Percentiles rank a stretch among this genome's conserved stretches.
phyloP scores from a whole-genome alignment of 192 early-diverging fungal genomes.

The Coemansia sp. region DNA sequence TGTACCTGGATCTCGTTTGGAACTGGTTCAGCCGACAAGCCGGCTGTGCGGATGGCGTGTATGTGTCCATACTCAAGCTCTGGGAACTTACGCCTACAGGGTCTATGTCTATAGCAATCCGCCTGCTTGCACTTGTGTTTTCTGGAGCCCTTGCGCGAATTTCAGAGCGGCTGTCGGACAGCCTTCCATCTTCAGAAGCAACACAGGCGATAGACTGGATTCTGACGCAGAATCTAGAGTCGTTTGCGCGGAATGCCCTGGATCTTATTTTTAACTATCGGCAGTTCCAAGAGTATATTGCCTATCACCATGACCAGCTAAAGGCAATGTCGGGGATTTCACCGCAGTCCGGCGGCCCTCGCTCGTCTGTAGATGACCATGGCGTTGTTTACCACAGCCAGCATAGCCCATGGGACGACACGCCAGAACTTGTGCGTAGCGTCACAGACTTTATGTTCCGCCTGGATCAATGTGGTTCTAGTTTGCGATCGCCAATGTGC shows the following conservation, averaged over 20 bases:
- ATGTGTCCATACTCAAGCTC: conserved; percentile 19
- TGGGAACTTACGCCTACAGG: conserved; percentile 43
- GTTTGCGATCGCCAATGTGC: conserved; percentile 21
- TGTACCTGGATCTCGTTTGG: conserved; percentile 14
- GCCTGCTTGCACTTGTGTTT: conserved; percentile 19
- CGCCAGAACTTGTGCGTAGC: conserved; percentile 19
- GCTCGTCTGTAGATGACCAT: conserved; percentile 11
- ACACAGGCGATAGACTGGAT: conserved; percentile 6
- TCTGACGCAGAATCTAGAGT: conserved; percentile 20
- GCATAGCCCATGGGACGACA: conserved; percentile 50
- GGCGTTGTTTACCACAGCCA: conserved; percentile 36
- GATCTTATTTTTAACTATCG: conserved; percentile 45
- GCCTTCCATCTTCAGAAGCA: not conserved
- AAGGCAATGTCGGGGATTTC: conserved; percentile 22
- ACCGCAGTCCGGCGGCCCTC: not conserved
- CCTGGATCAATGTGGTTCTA: conserved; percentile 8
- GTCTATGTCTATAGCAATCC: conserved; percentile 29
- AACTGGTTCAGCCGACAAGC: conserved; percentile 9
- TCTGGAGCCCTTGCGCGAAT: conserved; percentile 7
- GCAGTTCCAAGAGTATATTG: conserved; percentile 47
- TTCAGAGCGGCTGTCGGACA: not conserved
- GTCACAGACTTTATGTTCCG: conserved; percentile 34
- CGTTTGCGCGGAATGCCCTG: conserved; percentile 23
- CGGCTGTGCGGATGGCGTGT: conserved; percentile 19
- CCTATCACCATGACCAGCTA: conserved; percentile 43